These are phyloP conservation scores for Spathaspora passalidarum DNA, from an alignment of 805 yeast species.

Conservation along the genomic window DNA sequence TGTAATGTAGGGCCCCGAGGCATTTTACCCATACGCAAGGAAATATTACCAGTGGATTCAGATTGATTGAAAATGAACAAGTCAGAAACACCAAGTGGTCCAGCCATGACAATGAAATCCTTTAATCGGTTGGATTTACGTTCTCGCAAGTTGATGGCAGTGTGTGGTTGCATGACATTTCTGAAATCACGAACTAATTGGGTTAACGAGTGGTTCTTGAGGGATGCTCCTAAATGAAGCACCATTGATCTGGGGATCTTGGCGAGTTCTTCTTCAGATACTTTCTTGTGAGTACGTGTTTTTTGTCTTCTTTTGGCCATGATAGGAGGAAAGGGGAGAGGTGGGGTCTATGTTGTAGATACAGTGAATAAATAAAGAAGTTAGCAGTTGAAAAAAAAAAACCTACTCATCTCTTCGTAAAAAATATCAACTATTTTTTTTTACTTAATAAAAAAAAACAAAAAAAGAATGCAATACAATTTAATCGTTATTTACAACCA, in stretches of 20 bases:
- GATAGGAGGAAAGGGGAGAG: too few relatives aligned
- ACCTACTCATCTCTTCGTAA: not conserved
- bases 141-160: constrained; percentile 85
- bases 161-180: constrained; percentile 92
- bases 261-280: constrained; percentile 61
- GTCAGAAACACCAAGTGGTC: constrained; percentile 91
- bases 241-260: constrained; percentile 94
- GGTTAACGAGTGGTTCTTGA: constrained; percentile 75
- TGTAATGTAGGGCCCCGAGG: constrained; percentile 95
- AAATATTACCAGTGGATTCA: constrained; percentile 71
- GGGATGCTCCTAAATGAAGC: constrained; percentile 73
- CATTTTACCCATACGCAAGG: constrained; percentile 78
- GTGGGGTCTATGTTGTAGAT: not conserved
- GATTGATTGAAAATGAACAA: constrained; percentile 83
- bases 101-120: constrained; percentile 98
- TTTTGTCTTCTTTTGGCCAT: constrained; percentile 52
- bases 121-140: constrained; percentile 82
- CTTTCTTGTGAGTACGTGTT: constrained; percentile 80
- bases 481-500: not conserved
- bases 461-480: not conserved
- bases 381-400: not conserved
- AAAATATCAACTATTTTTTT: not conserved
- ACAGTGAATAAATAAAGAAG: not conserved
- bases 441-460: not conserved
- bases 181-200: constrained; percentile 88